A percentile compares a stretch with the other conserved stretches of the same genome.
phyloP scores from a whole-genome alignment of 345 rosid species.

The Clarkia xantiana region DNA sequence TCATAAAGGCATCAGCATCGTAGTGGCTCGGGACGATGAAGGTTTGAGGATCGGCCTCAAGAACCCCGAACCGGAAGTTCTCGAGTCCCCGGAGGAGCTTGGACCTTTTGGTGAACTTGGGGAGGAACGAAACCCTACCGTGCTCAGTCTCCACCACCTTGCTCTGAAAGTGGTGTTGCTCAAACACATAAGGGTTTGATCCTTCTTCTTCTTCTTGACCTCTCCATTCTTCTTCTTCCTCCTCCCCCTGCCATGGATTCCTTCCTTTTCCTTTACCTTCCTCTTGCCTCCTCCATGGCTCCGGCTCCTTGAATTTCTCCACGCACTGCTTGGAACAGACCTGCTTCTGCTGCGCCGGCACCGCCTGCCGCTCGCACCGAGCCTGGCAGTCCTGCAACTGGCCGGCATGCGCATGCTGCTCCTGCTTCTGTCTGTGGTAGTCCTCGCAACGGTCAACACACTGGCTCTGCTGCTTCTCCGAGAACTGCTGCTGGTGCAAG shows the following conservation, averaged over 20 bases:
- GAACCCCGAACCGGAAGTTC: constrained; percentile 18
- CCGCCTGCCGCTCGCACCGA: constrained; percentile 16
- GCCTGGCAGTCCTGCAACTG: constrained; percentile 18
- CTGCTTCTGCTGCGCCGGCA: constrained; percentile 11
- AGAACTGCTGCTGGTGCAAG: constrained; percentile 17
- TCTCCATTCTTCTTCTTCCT: not conserved
- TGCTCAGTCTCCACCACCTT: constrained; percentile 10
- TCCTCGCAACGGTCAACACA: constrained; percentile 23
- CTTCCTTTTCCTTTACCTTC: constrained; percentile 1
- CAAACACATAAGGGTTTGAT: constrained; percentile 27
- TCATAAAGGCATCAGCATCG: constrained; percentile 27
- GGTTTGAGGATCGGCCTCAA: constrained; percentile 21
- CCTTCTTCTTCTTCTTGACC: constrained; percentile 4
- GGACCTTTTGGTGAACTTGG: constrained; percentile 22
- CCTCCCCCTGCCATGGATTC: too few relatives aligned
- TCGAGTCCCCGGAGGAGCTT: constrained; percentile 30
- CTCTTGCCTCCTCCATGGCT: constrained; percentile 5
- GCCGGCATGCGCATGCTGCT: constrained; percentile 4
- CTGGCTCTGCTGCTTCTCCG: constrained; percentile 11
- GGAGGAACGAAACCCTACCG: constrained; percentile 21
- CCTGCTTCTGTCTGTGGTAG: constrained; percentile 16
- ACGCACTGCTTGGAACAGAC: constrained; percentile 14
- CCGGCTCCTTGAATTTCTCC: constrained; percentile 7
- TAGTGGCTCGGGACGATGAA: constrained; percentile 22
- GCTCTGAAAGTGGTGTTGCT: constrained; percentile 12